Percentiles rank a stretch among this genome's conserved stretches.
phyloP scores from a whole-genome alignment of 768 basidiomycete species.

The Hemileccinum impolitum region DNA sequence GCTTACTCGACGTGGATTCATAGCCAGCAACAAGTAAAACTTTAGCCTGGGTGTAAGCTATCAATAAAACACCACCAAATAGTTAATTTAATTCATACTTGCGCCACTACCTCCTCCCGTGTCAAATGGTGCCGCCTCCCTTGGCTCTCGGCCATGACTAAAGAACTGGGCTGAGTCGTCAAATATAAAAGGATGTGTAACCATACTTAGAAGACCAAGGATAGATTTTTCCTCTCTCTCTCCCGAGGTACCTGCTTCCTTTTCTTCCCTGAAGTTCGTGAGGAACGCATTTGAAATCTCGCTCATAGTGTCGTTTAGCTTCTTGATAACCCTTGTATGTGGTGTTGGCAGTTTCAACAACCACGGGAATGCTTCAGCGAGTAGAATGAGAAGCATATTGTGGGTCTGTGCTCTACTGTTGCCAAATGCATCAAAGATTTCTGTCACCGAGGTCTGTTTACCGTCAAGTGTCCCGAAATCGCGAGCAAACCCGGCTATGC shows the following conservation, averaged over 20 bases:
- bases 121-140: no score
- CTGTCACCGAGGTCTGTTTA: constrained; percentile 24
- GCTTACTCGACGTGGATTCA: constrained; percentile 37
- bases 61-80: no score
- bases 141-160: constrained; percentile 37
- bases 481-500: constrained; percentile 45
- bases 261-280: constrained; percentile 31
- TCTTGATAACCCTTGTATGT: constrained; percentile 20
- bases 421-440: constrained; percentile 24
- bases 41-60: constrained; percentile 23
- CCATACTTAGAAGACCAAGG: constrained; percentile 36
- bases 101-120: no score
- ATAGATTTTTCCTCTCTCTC: constrained; percentile 31
- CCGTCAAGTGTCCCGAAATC: constrained; percentile 32
- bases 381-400: constrained; percentile 14
- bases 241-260: constrained; percentile 25
- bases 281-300: constrained; percentile 35
- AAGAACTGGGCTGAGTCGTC: neutral
- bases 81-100: no score
- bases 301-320: constrained; percentile 29
- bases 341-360: constrained; percentile 32
- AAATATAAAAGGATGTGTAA: neutral
- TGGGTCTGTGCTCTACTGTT: constrained; percentile 8
- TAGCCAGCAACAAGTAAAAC: constrained; percentile 37
- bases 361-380: constrained; percentile 30